Evolutionary conservation across 148 eudicot genomes (phyloP).

Genomic region (Chenopodium suecicum): DNA sequence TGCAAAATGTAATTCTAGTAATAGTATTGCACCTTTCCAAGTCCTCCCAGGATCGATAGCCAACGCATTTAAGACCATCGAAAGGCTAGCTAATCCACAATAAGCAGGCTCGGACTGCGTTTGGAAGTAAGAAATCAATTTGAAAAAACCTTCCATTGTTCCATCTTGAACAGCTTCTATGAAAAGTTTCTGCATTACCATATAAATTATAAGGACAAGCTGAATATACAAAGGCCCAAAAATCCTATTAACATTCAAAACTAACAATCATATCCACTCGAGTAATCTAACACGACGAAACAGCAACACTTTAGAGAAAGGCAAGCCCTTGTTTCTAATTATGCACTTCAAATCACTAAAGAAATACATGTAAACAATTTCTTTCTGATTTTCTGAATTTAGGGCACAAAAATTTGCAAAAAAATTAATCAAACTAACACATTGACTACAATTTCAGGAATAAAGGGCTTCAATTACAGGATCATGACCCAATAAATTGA

Average conservation of each 20-base stretch:
- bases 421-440: not conserved
- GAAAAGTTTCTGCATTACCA: constrained; percentile 63
- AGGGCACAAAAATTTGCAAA: too few relatives aligned
- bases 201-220: not conserved
- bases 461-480: not conserved
- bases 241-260: not conserved
- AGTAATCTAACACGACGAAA: not conserved
- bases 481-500: not conserved
- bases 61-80: constrained; percentile 93
- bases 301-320: too few relatives aligned
- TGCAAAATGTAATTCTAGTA: not conserved
- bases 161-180: constrained; percentile 74
- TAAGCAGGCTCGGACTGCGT: constrained; percentile 98
- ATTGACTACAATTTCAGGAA: not conserved
- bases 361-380: not conserved
- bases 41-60: constrained; percentile 95
- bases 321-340: too few relatives aligned
- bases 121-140: constrained; percentile 82
- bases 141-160: constrained; percentile 86
- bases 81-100: constrained; percentile 93
- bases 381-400: not conserved
- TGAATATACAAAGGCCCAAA: not conserved
- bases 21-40: constrained; percentile 72
- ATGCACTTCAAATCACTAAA: not conserved
- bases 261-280: not conserved